phyloP scores from a whole-genome alignment of 164 flowering plant species.

The Annona squamosa region DNA sequence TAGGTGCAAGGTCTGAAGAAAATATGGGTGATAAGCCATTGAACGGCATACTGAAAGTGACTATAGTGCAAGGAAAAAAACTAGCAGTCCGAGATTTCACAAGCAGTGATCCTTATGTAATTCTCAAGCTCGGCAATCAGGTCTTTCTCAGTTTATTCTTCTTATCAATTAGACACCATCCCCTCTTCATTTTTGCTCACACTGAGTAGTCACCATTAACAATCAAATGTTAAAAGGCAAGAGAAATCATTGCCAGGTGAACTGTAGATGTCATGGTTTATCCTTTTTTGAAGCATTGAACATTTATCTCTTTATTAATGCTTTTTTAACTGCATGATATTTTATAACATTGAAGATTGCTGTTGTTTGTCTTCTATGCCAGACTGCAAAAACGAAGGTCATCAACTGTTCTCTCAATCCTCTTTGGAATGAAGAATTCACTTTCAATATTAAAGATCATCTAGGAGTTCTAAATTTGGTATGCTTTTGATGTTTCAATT shows the following conservation, averaged over 20 bases:
- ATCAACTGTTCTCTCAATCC: conserved; percentile 49
- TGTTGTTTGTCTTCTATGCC: conserved; percentile 13
- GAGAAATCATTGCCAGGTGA: too few relatives aligned
- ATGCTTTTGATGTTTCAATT: conserved; percentile 10
- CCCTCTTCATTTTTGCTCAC: too few relatives aligned
- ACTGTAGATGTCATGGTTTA: too few relatives aligned
- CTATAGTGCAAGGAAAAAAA: conserved; percentile 51
- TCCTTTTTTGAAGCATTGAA: too few relatives aligned
- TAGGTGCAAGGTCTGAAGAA: not conserved
- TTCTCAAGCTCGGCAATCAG: conserved; percentile 70
- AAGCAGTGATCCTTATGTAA: conserved; percentile 81
- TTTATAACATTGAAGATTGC: not conserved
- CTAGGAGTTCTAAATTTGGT: conserved; percentile 49
- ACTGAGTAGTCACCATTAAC: too few relatives aligned
- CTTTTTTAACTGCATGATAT: too few relatives aligned
- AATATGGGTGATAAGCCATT: conserved; percentile 29
- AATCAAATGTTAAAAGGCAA: too few relatives aligned
- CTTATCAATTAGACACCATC: too few relatives aligned
- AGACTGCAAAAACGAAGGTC: conserved; percentile 81
- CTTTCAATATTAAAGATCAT: conserved; percentile 48
- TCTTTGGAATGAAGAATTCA: conserved; percentile 82
- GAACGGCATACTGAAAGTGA: conserved; percentile 50
- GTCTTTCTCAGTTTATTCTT: conserved; percentile 17
- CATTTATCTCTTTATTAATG: too few relatives aligned
- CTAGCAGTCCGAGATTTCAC: conserved; percentile 71